A percentile compares a stretch with the other conserved stretches of the same genome.
Evolutionary conservation across 1,139 yeast species (phyloP).

Genomic region (Suhomyces guaymorum): DNA sequence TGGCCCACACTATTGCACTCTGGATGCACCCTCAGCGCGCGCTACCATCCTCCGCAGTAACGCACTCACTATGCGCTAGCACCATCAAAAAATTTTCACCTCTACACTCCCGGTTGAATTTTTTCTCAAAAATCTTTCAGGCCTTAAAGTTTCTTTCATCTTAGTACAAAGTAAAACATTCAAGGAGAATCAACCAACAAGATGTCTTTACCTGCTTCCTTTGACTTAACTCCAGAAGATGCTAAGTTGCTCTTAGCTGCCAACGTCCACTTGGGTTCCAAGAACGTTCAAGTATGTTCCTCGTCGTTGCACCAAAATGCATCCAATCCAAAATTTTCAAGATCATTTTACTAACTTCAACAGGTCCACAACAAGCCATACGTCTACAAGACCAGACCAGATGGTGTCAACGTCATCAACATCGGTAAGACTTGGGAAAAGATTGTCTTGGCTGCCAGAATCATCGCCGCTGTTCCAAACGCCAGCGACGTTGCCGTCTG

Average conservation of each 20-base stretch:
- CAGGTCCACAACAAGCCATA: slow-evolving; percentile 98
- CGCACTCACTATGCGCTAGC: slow-evolving; percentile 1
- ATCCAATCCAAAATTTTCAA: neutral
- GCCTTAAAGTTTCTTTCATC: slow-evolving; percentile 13
- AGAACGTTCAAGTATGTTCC: slow-evolving; percentile 93
- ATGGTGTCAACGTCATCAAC: slow-evolving; percentile 98
- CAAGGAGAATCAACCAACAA: slow-evolving; percentile 21
- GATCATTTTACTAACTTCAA: slow-evolving; percentile 40
- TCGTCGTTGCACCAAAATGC: too few species aligned
- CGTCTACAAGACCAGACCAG: slow-evolving; percentile 99
- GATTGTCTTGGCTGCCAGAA: slow-evolving; percentile 99
- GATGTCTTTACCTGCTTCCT: slow-evolving; percentile 89
- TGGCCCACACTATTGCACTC: slow-evolving; percentile 9
- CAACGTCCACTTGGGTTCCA: slow-evolving; percentile 99
- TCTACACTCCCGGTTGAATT: slow-evolving; percentile 12
- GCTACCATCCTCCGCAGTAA: slow-evolving; percentile 4
- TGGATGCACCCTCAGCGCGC: slow-evolving; percentile 6
- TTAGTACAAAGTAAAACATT: slow-evolving; percentile 6
- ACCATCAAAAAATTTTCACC: slow-evolving; percentile 14
- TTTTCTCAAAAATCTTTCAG: slow-evolving; percentile 15
- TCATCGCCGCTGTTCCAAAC: slow-evolving; percentile 99
- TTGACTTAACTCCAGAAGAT: slow-evolving; percentile 95
- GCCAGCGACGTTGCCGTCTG: slow-evolving; percentile 98
- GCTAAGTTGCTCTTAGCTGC: slow-evolving; percentile 99
- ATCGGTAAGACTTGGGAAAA: slow-evolving; percentile 99